A percentile compares a stretch with the other conserved stretches of the same genome.
Evolutionary conservation across 2,329 filamentous ascomycete species (phyloP).

Genomic region (Davidsoniella virescens): DNA sequence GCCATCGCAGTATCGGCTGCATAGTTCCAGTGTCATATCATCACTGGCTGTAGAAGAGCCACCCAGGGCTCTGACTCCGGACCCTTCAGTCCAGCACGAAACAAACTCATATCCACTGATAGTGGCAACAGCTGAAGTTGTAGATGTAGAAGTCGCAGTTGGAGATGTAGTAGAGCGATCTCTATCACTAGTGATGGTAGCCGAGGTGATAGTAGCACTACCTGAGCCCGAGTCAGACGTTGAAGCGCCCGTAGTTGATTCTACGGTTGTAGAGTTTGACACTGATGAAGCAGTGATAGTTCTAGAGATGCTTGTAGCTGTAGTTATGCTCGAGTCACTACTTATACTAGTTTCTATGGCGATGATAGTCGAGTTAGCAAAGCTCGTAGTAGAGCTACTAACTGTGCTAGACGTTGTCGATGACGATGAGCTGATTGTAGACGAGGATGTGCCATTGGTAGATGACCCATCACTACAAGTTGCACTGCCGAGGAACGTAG

Average conservation of each 20-base stretch:
- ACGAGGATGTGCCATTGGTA: neutral
- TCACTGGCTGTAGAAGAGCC: conserved; percentile 28
- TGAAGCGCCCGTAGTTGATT: too few relatives aligned
- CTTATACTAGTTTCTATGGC: too few relatives aligned
- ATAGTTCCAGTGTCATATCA: conserved; percentile 33
- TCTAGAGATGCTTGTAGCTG: too few relatives aligned
- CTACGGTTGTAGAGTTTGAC: too few relatives aligned
- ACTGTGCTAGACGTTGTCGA: conserved; percentile 13
- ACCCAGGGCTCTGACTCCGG: conserved; percentile 26
- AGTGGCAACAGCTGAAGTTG: conserved; percentile 8
- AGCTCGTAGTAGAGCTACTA: neutral
- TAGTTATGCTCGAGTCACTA: too few relatives aligned
- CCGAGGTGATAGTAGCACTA: too few relatives aligned
- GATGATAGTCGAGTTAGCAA: neutral
- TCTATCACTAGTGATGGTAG: neutral
- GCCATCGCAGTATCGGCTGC: conserved; percentile 28
- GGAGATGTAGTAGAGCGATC: conserved; percentile 7
- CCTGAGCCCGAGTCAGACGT: too few relatives aligned
- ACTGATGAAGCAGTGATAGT: too few relatives aligned
- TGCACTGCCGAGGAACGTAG: conserved; percentile 23
- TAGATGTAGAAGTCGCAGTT: neutral
- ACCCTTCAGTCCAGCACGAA: conserved; percentile 34
- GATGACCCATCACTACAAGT: conserved; percentile 14
- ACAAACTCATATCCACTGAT: conserved; percentile 29
- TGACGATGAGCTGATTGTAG: neutral